Conservation (phyloP, 202 grass and related monocot genomes). For the Hordeum pubiflorum region DNA sequence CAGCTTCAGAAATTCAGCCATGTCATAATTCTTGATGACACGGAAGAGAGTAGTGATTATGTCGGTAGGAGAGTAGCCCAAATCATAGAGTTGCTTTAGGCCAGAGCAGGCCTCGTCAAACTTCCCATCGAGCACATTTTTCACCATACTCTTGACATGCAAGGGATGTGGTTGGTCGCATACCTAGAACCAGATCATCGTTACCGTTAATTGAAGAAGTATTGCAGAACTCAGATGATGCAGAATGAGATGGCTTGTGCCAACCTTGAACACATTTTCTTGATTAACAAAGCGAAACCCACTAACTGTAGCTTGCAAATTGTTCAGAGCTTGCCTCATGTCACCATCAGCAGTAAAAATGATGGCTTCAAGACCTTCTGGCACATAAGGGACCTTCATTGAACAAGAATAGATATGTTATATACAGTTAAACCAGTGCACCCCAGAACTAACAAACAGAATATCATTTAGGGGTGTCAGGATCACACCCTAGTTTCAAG, state of each 20-base stretch:
- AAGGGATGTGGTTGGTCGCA: conserved; percentile 96
- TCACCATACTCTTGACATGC: conserved; percentile 91
- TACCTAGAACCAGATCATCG: conserved; percentile 41
- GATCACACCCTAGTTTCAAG: background rate
- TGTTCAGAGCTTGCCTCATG: conserved; percentile 97
- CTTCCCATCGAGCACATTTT: conserved; percentile 79
- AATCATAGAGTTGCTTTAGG: conserved; percentile 91
- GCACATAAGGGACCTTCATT: conserved; percentile 78
- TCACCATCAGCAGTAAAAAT: conserved; percentile 98
- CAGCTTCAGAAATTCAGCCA: conserved; percentile 95
- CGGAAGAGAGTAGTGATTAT: conserved; percentile 96
- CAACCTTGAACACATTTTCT: conserved; percentile 95
- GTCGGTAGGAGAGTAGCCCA: conserved; percentile 93
- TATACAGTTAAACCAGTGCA: background rate
- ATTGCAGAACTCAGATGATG: background rate
- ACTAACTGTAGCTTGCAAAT: conserved; percentile 93
- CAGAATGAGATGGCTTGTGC: background rate
- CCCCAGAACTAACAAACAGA: background rate
- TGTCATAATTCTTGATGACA: conserved; percentile 94
- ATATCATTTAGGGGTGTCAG: background rate
- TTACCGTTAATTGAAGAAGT: conserved; percentile 9
- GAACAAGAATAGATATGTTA: conserved; percentile 11
- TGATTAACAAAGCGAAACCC: conserved; percentile 93
- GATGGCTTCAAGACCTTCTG: conserved; percentile 92
- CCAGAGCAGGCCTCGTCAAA: conserved; percentile 79